Evolutionary conservation across 306 rosid genomes (phyloP), one percentile per base, ranked within the genome.

Genomic region (Datisca glomerata): DNA sequence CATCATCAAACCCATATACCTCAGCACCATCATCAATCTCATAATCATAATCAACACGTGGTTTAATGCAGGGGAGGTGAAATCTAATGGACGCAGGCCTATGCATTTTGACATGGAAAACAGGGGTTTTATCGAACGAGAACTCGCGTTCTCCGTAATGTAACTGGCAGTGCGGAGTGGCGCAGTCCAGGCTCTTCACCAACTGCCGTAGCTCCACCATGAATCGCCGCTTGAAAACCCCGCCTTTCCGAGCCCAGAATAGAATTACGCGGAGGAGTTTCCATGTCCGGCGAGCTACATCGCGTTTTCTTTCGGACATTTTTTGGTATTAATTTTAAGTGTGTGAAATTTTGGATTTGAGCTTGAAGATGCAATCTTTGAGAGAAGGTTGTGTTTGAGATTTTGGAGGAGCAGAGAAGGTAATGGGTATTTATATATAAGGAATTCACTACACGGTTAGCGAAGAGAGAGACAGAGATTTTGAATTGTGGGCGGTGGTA

Each of bases 41-140:
- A 7, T 5, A 20, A 12, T 41, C 46, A 18, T 6, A 41, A 0
- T 41, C 39, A 28, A 31, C 24, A 8, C 19, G n/a, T 6, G 40
- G 24, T 36, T 47, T 47, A 10, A 29, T 28, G 40, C 52, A 47
- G 2, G 40, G 36, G 18, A 29, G 3, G 16, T 8, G 23, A 21
- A 25, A 16, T 4, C 36, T 2, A 0, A 32, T 5, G 4, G 51
- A 18, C 8, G 42, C 8, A 3, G 51, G 7, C 2, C 53, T 16
- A 12, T 29, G 24, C 18, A 47, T 16, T 29, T 47, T 47, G 11
- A 19, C 37, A 18, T 32, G 25, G 8, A 47, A 6, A 12, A 31
- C 6, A 11, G 53, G 41, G 4, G 41, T 31, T 10, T 29, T 36
- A n/a, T 47, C 16, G 53, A 47, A 47, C 4, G 53, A 47, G 53